Evolutionary conservation across 2,329 filamentous ascomycete genomes (phyloP).

Genomic region (Trichoderma citrinoviride): DNA sequence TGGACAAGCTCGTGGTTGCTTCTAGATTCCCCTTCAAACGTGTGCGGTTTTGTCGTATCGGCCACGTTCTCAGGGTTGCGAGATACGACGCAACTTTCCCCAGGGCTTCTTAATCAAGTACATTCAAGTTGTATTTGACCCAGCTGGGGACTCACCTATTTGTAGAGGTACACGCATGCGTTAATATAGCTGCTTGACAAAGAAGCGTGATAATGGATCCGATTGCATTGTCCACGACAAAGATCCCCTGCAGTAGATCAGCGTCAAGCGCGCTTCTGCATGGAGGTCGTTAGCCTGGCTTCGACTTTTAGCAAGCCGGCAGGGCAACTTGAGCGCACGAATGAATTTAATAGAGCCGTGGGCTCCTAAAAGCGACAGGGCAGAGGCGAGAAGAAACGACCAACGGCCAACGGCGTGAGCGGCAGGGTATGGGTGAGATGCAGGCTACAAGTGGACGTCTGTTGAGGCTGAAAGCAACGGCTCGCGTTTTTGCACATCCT

Average conservation of each 20-base stretch:
- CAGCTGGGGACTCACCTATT: too few relatives aligned
- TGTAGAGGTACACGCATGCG: neutral
- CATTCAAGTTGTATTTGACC: neutral
- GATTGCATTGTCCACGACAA: slow-evolving; percentile 13
- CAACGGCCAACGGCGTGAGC: too few relatives aligned
- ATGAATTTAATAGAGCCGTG: neutral
- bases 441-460: too few relatives aligned
- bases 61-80: neutral
- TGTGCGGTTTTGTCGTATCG: neutral
- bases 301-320: neutral
- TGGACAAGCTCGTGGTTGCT: neutral
- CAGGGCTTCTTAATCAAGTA: neutral
- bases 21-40: neutral
- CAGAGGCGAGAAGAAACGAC: too few relatives aligned
- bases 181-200: too few relatives aligned
- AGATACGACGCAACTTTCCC: neutral
- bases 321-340: neutral
- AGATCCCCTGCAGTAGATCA: slow-evolving; percentile 21
- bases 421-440: too few relatives aligned
- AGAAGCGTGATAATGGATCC: neutral
- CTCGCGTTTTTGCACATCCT: neutral
- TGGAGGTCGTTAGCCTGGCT: neutral
- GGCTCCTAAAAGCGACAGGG: too few relatives aligned
- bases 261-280: slow-evolving; percentile 15
- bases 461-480: too few relatives aligned